Percentiles rank a stretch among this genome's conserved stretches.
These are phyloP conservation scores for Microsporum audouinii DNA, from an alignment of 2,329 filamentous ascomycete genomes.

Conservation along the genomic window DNA sequence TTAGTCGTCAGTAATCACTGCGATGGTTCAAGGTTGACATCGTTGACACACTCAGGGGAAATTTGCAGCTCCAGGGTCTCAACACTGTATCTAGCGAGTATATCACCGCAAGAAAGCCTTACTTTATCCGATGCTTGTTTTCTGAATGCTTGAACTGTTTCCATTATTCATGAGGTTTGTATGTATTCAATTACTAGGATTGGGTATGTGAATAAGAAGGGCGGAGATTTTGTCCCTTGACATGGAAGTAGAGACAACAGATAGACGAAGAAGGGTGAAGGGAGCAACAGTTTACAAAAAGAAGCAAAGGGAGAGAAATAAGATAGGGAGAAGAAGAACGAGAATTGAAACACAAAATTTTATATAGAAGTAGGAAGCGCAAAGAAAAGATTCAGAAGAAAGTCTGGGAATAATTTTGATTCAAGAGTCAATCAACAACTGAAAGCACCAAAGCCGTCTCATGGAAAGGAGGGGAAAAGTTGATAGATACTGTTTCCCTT, in stretches of 20 bases:
- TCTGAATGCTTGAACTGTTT: not conserved
- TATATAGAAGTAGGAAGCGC: not conserved
- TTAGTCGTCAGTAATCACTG: too few relatives aligned
- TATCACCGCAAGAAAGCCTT: too few relatives aligned
- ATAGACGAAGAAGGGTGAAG: not conserved
- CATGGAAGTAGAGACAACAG: not conserved
- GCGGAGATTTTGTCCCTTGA: slow-evolving; percentile 1
- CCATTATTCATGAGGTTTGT: slow-evolving; percentile 3
- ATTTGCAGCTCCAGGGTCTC: too few relatives aligned
- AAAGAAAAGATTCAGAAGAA: not conserved
- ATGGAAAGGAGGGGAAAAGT: not conserved
- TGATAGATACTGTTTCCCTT: not conserved
- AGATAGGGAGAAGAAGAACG: not conserved
- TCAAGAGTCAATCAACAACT: not conserved
- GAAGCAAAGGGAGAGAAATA: not conserved
- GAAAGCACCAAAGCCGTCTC: not conserved
- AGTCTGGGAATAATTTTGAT: not conserved
- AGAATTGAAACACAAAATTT: not conserved
- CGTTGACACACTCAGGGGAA: too few relatives aligned
- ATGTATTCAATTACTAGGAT: not conserved
- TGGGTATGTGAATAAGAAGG: not conserved
- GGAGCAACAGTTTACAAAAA: not conserved
- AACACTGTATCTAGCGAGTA: too few relatives aligned
- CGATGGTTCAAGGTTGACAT: too few relatives aligned
- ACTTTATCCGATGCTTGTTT: too few relatives aligned